Evolutionary conservation across 352 stramenopile species (phyloP).

Genomic region (Phytopythium helicoides): DNA sequence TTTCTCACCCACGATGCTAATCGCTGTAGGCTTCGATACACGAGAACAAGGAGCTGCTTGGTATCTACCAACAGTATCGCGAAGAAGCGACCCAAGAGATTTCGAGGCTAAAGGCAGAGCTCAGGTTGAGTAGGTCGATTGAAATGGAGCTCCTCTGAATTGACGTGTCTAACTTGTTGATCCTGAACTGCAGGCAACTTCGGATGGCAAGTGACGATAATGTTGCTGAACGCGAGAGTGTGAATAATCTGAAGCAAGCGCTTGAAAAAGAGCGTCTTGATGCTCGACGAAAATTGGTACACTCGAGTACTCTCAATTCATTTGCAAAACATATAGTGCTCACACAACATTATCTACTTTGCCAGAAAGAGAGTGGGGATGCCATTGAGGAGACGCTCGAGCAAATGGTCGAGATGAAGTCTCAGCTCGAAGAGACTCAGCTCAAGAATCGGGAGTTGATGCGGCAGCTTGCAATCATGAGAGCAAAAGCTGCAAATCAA

Average conservation of each 20-base stretch:
- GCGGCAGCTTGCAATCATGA: constrained; percentile 63
- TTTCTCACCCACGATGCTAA: no score
- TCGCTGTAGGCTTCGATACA: constrained; percentile 41
- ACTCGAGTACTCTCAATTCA: background rate
- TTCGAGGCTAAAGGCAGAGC: constrained; percentile 40
- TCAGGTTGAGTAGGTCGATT: constrained; percentile 17
- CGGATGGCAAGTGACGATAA: background rate
- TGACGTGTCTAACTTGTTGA: background rate
- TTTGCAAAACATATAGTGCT: background rate
- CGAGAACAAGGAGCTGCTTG: constrained; percentile 77
- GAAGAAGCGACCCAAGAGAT: constrained; percentile 56
- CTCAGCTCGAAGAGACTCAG: constrained; percentile 56
- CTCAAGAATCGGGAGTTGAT: constrained; percentile 77
- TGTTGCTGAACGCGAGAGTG: background rate
- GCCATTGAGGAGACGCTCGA: constrained; percentile 51
- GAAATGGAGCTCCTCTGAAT: background rate
- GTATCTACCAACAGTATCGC: constrained; percentile 65
- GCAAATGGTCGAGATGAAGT: constrained; percentile 59
- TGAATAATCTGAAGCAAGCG: background rate
- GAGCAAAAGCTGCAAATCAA: constrained; percentile 28
- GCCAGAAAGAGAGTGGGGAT: constrained; percentile 48
- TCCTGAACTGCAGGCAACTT: background rate
- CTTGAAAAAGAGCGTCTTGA: constrained; percentile 35
- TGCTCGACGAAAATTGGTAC: constrained; percentile 35
- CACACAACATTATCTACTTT: background rate